Evolutionary conservation across 768 basidiomycete species (phyloP).

Genomic region (Lactifluus hygrophoroides): DNA sequence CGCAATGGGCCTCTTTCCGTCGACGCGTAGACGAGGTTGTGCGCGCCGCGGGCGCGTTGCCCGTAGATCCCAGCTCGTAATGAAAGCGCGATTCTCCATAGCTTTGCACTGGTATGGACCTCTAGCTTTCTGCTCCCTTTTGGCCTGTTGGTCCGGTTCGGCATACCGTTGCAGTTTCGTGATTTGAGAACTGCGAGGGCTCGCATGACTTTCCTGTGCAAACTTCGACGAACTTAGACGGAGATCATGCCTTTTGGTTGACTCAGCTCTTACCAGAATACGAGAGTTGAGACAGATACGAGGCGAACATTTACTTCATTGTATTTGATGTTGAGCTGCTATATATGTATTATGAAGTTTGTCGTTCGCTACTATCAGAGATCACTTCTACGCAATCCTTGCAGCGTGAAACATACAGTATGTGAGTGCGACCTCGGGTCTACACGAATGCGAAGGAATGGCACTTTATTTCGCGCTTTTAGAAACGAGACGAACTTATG

Average conservation of each 20-base stretch:
- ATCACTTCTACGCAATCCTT: too few relatives aligned
- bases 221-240: constrained; percentile 42
- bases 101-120: not conserved
- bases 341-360: not conserved
- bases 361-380: too few relatives aligned
- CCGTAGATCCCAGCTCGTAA: not conserved
- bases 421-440: too few relatives aligned
- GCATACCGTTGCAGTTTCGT: constrained; percentile 10
- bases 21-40: constrained; percentile 68
- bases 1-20: constrained; percentile 64
- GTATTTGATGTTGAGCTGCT: not conserved
- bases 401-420: too few relatives aligned
- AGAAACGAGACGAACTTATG: too few relatives aligned
- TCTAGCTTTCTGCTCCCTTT: not conserved
- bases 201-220: constrained; percentile 1
- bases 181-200: constrained; percentile 1
- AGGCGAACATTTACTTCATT: constrained; percentile 42
- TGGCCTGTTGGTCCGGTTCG: constrained; percentile 1
- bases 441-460: too few relatives aligned
- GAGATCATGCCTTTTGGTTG: constrained; percentile 59
- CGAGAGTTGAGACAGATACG: constrained; percentile 92
- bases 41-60: constrained; percentile 42
- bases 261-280: constrained; percentile 62
- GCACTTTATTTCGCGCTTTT: too few relatives aligned
- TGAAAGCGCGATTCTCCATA: constrained; percentile 15